Evolutionary conservation across 2,329 filamentous ascomycete genomes (phyloP).

Genomic region (Phyllosticta paracitricarpa): DNA sequence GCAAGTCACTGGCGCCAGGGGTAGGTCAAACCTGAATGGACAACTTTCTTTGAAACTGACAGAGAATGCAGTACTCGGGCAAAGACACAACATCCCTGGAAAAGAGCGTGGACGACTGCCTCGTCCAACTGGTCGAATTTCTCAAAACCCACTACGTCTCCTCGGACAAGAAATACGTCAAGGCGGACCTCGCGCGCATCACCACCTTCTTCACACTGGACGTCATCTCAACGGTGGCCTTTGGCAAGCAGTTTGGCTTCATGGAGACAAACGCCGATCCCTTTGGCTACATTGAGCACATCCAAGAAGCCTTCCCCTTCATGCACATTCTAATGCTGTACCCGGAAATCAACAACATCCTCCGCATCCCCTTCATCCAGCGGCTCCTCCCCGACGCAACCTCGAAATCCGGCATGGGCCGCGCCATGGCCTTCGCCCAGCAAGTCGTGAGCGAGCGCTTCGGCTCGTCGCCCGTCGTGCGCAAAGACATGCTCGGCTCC

Average conservation of each 20-base stretch:
- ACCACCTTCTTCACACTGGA: conserved; percentile 33
- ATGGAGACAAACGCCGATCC: conserved; percentile 37
- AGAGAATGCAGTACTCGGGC: conserved; percentile 22
- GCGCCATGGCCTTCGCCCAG: conserved; percentile 29
- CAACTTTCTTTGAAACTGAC: background rate
- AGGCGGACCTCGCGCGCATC: conserved; percentile 23
- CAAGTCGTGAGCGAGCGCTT: conserved; percentile 39
- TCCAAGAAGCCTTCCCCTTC: conserved; percentile 33
- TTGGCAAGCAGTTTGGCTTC: conserved; percentile 39
- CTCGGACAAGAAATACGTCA: conserved; percentile 17
- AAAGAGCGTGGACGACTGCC: conserved; percentile 25
- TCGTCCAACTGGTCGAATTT: background rate
- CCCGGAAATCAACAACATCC: conserved; percentile 32
- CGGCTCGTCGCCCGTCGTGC: conserved; percentile 31
- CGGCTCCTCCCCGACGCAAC: conserved; percentile 11
- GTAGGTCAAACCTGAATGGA: conserved; percentile 8
- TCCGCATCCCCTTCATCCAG: conserved; percentile 34
- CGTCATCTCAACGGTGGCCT: conserved; percentile 32
- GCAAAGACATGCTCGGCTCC: conserved; percentile 43
- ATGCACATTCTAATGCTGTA: conserved; percentile 36
- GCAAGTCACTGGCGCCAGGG: conserved; percentile 27
- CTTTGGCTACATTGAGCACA: conserved; percentile 39
- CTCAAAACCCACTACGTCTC: conserved; percentile 8
- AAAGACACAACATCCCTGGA: conserved; percentile 30
- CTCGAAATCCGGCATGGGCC: conserved; percentile 12